Percentiles rank a stretch among this genome's conserved stretches.
These are phyloP conservation scores for Anisodus acutangulus DNA, from an alignment of 257 asterid genomes.

Conservation along the genomic window DNA sequence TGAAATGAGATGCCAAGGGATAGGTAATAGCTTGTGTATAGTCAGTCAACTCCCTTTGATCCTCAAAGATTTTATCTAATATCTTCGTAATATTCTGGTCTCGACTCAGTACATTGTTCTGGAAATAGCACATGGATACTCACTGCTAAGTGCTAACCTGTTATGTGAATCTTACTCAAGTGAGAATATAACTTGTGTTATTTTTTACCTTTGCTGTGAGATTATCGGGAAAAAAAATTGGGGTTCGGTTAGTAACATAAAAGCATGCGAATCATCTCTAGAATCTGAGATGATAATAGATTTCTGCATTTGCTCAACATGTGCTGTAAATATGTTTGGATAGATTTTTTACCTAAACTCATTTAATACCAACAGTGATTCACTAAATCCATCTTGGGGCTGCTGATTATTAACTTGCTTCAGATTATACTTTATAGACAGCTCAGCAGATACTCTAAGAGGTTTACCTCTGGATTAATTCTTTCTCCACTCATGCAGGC, in stretches of 20 bases:
- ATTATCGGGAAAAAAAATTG: too few species aligned
- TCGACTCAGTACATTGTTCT: too few species aligned
- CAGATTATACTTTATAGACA: neutral
- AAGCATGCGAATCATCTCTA: neutral
- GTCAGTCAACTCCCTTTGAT: too few species aligned
- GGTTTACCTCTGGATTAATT: neutral
- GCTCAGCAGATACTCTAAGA: neutral
- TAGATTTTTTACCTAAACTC: neutral
- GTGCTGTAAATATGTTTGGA: neutral
- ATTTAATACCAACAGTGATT: neutral
- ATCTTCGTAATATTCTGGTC: too few species aligned
- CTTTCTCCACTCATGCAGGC: constrained; percentile 58
- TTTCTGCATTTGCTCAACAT: constrained; percentile 12
- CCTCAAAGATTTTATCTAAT: too few species aligned
- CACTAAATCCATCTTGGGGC: constrained; percentile 24
- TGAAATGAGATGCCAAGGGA: too few species aligned
- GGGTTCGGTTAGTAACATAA: neutral
- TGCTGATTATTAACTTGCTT: constrained; percentile 19
- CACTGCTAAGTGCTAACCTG: too few species aligned
- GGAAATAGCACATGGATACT: too few species aligned
- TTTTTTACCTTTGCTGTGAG: too few species aligned
- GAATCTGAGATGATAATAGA: neutral
- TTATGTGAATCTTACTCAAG: too few species aligned
- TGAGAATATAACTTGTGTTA: too few species aligned
- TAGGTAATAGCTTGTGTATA: too few species aligned